Conservation (phyloP, 2,329 filamentous ascomycete genomes). For the Diaporthe eres region DNA sequence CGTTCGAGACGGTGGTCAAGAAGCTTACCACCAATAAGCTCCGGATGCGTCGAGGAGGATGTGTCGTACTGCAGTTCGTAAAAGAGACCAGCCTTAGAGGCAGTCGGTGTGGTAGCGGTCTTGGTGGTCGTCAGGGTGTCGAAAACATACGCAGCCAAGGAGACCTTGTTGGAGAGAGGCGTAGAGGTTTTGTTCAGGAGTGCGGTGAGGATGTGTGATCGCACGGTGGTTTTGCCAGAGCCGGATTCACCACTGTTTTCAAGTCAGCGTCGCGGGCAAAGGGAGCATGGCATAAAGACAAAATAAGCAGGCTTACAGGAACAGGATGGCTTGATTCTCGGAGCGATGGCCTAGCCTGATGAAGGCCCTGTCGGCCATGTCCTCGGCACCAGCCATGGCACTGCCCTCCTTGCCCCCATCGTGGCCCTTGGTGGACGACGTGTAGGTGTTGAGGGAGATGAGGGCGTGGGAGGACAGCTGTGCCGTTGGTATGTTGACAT, state of each 20-base stretch:
- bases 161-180: slow-evolving; percentile 92
- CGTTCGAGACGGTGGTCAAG: slow-evolving; percentile 94
- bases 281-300: not conserved
- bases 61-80: slow-evolving; percentile 98
- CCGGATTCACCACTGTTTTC: slow-evolving; percentile 88
- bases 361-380: slow-evolving; percentile 89
- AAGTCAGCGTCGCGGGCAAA: slow-evolving; percentile 39
- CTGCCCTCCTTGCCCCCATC: slow-evolving; percentile 94
- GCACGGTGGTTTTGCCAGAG: slow-evolving; percentile 94
- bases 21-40: slow-evolving; percentile 93
- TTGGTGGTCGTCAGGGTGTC: slow-evolving; percentile 98
- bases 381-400: slow-evolving; percentile 92
- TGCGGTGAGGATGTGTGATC: slow-evolving; percentile 88
- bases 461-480: slow-evolving; percentile 91
- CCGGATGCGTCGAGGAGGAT: slow-evolving; percentile 84
- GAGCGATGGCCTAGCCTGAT: slow-evolving; percentile 87
- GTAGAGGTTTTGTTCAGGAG: slow-evolving; percentile 92
- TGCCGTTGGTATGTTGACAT: slow-evolving; percentile 90
- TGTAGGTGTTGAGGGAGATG: slow-evolving; percentile 95
- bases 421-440: slow-evolving; percentile 86
- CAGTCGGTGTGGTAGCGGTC: slow-evolving; percentile 93
- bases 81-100: slow-evolving; percentile 95
- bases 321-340: slow-evolving; percentile 93
- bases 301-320: slow-evolving; percentile 77
- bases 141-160: slow-evolving; percentile 94